Conservation (phyloP, 2,329 filamentous ascomycete species). For the Phyllosticta citriasiana region DNA sequence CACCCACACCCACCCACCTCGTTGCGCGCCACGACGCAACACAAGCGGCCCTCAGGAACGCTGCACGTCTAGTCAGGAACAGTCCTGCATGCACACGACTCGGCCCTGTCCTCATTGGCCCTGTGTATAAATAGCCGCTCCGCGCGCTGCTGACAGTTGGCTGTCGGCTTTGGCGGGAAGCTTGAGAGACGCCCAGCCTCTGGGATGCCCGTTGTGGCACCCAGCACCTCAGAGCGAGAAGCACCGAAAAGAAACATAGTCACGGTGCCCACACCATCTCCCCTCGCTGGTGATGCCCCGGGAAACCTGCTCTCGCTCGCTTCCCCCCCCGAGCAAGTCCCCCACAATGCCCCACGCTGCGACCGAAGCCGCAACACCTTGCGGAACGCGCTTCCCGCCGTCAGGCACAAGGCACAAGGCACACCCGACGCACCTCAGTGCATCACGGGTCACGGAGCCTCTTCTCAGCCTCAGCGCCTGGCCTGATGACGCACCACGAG, state of each 20-base stretch:
- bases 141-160: neutral
- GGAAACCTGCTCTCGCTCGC: neutral
- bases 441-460: slow-evolving; percentile 1
- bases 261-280: too few species aligned
- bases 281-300: neutral
- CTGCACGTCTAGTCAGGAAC: neutral
- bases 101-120: neutral
- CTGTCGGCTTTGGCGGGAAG: neutral
- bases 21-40: neutral
- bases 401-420: neutral
- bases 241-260: too few species aligned
- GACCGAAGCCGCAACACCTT: neutral
- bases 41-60: neutral
- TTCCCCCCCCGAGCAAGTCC: neutral
- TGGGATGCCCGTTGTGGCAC: neutral
- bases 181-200: neutral
- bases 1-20: neutral
- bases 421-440: neutral
- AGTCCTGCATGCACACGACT: neutral
- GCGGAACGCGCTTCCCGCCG: neutral
- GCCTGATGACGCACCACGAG: slow-evolving; percentile 9
- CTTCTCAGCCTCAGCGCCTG: neutral
- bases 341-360: neutral
- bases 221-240: too few species aligned
- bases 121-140: neutral